Percentiles rank a stretch among this genome's conserved stretches.
Evolutionary conservation across 1,139 yeast species (phyloP).

Genomic region (Geotrichum histeridarum): DNA sequence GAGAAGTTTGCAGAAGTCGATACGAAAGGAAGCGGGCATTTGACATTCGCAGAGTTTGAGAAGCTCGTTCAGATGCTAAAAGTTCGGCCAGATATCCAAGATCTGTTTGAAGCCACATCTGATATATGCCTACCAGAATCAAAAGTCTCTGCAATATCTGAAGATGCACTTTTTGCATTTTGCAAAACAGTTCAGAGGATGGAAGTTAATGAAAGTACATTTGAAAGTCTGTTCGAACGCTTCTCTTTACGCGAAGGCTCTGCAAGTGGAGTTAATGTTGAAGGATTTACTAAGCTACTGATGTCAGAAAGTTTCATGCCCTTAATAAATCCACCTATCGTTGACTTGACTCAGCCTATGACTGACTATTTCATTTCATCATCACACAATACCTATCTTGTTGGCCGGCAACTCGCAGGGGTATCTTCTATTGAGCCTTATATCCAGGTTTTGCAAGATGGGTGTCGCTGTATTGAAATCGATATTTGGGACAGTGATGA

Average conservation of each 20-base stretch:
- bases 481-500: slow-evolving; percentile 88
- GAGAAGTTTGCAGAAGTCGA: slow-evolving; percentile 39
- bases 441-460: slow-evolving; percentile 77
- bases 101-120: slow-evolving; percentile 38
- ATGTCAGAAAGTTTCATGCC: slow-evolving; percentile 47
- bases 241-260: slow-evolving; percentile 11
- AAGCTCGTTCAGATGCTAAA: slow-evolving; percentile 55
- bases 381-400: slow-evolving; percentile 87
- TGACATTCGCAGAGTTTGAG: slow-evolving; percentile 67
- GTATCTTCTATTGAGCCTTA: slow-evolving; percentile 87
- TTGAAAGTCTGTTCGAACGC: slow-evolving; percentile 12
- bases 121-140: slow-evolving; percentile 18
- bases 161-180: slow-evolving; percentile 46
- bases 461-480: slow-evolving; percentile 88
- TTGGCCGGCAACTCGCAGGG: slow-evolving; percentile 85
- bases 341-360: slow-evolving; percentile 62
- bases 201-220: background rate
- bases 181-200: slow-evolving; percentile 45
- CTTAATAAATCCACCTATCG: slow-evolving; percentile 32
- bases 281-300: slow-evolving; percentile 50
- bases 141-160: slow-evolving; percentile 30
- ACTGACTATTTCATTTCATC: slow-evolving; percentile 86
- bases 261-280: slow-evolving; percentile 14
- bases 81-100: slow-evolving; percentile 47
- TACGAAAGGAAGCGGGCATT: slow-evolving; percentile 38